Base-by-base conservation (phyloP, 2,329 filamentous ascomycete species). In the Neofusicoccum sp. region DNA sequence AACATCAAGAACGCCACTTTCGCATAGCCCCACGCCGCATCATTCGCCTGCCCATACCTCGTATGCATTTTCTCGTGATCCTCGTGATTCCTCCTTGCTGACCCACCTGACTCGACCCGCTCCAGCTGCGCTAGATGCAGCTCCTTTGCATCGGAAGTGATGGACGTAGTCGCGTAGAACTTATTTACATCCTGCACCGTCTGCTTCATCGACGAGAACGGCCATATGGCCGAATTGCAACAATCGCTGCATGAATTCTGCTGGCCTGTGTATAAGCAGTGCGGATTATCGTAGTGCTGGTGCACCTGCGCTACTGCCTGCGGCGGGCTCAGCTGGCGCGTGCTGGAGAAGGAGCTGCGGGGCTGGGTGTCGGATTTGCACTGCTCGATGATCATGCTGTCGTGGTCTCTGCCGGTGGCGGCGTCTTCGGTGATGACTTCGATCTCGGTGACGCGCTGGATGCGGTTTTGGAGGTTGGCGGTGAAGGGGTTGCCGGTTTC, bases 1-100 rank as follows among this genome's bases (percentile, higher is more conserved):
- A 90, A 90, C 79, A 90, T 90, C 6, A 90, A 80, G 28, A 89
- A 78, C 0, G 88, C 83, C 48, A 87, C 89, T 67, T 89, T 89
- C 61, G 87, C 84, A 70, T 90, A 90, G 1, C 84, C 82, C 85
- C 85, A 88, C 1, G 86, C 84, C 2, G 87, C 87, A 11, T 43
- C 40, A 26, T 34, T 57, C 8, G 53, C 38, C 2, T 30, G 11
- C 3, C 43, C 43, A 26, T 45, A 45, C 24, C 6, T 24, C 11
- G 43, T 45, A 12, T 45, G 43, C 20, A 45, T 24, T 14, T 45
- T 45, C 8, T 45, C 9, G 8, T 24, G 24, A 9, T 45, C 40
- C 4, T 24, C 6, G n/a, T 43, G 8, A 12, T 34, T 45, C 11
- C 11, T 28, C 24, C 12, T 28, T 9, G 43, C 12, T 12, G 43